These are phyloP conservation scores for Cyberlindnera bimundalis DNA, from an alignment of 805 yeast species.

Conservation along the genomic window DNA sequence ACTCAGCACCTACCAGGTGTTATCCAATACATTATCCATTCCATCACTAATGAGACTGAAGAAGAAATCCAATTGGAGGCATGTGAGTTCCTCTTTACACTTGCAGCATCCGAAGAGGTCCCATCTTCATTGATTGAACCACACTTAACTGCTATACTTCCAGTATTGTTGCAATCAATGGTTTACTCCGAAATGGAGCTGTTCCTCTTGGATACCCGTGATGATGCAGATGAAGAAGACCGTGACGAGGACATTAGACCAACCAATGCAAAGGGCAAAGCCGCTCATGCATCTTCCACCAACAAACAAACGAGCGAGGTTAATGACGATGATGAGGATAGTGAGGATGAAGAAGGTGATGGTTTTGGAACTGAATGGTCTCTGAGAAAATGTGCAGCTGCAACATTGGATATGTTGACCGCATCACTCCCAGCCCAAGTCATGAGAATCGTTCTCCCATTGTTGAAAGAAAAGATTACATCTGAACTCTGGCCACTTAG, in stretches of 20 bases:
- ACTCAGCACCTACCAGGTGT: constrained; percentile 84
- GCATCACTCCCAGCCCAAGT: constrained; percentile 64
- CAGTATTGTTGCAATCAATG: constrained; percentile 76
- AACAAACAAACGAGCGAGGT: constrained; percentile 28
- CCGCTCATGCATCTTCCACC: constrained; percentile 23
- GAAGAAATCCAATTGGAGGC: constrained; percentile 87
- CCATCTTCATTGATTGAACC: constrained; percentile 53
- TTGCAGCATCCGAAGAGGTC: constrained; percentile 54
- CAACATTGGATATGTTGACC: constrained; percentile 82
- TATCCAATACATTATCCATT: constrained; percentile 75
- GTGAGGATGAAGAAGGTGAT: constrained; percentile 43
- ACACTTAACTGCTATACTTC: constrained; percentile 62
- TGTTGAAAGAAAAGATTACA: constrained; percentile 65
- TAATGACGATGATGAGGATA: constrained; percentile 47
- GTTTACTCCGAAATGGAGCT: constrained; percentile 84
- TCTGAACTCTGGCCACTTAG: constrained; percentile 82
- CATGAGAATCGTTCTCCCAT: constrained; percentile 65
- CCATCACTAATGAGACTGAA: constrained; percentile 53
- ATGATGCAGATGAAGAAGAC: constrained; percentile 76
- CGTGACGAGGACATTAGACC: constrained; percentile 87
- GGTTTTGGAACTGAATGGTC: constrained; percentile 80
- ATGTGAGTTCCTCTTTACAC: constrained; percentile 81
- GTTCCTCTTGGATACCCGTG: constrained; percentile 62
- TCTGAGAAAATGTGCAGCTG: constrained; percentile 89
- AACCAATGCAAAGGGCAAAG: constrained; percentile 64